Evolutionary conservation across 2,329 filamentous ascomycete genomes (phyloP).

Genomic region (Chaetomium globosum): DNA sequence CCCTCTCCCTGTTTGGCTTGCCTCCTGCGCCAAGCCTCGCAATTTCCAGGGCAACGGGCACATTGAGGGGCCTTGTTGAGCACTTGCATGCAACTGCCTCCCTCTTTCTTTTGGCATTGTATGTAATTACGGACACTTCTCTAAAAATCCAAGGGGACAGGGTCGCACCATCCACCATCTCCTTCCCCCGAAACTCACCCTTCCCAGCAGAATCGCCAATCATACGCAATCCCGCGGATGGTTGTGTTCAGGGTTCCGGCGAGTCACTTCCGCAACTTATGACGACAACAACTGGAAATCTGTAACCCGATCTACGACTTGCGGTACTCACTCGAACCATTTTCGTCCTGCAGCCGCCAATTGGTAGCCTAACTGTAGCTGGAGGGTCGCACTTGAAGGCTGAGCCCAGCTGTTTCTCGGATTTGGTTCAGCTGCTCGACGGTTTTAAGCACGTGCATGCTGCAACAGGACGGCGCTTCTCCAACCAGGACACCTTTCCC

Average conservation of each 20-base stretch:
- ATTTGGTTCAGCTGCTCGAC: constrained; percentile 23
- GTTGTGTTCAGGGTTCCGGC: neutral
- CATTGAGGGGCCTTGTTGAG: constrained; percentile 9
- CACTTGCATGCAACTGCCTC: constrained; percentile 11
- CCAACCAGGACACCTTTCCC: constrained; percentile 18
- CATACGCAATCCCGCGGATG: neutral
- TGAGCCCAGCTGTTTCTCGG: constrained; percentile 11
- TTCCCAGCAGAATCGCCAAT: neutral
- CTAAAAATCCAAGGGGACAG: neutral
- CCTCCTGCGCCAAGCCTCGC: constrained; percentile 31
- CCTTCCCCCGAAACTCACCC: neutral
- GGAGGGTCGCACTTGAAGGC: constrained; percentile 24
- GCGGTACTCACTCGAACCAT: neutral
- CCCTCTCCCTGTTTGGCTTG: constrained; percentile 21
- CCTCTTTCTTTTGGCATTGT: constrained; percentile 9
- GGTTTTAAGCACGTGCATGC: constrained; percentile 12
- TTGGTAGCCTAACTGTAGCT: constrained; percentile 27
- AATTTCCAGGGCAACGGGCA: constrained; percentile 36
- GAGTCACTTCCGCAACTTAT: neutral
- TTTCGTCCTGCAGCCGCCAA: neutral
- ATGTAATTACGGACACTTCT: neutral
- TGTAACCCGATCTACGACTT: neutral
- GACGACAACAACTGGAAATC: constrained; percentile 12
- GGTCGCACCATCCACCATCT: constrained; percentile 1
- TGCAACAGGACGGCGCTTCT: constrained; percentile 10